These are phyloP conservation scores for Papiliotrema fonsecae DNA, from an alignment of 1,284 basidiomycete species.

Conservation along the genomic window DNA sequence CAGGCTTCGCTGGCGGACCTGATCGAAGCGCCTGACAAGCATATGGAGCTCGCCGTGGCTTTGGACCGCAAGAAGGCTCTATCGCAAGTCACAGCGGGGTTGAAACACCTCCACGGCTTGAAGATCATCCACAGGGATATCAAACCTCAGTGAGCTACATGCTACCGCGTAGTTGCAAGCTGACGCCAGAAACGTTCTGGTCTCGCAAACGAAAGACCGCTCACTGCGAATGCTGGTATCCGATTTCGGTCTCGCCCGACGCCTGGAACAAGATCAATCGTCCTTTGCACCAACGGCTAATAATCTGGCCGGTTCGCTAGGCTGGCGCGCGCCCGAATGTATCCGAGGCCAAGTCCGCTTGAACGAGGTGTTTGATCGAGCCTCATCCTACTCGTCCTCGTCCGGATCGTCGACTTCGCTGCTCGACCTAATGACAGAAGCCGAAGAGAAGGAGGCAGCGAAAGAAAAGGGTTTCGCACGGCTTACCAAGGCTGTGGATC, in stretches of 20 bases:
- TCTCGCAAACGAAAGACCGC: conserved; percentile 66
- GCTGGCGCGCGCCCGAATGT: conserved; percentile 93
- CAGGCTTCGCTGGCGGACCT: conserved; percentile 91
- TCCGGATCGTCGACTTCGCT: conserved; percentile 24
- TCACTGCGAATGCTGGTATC: conserved; percentile 83
- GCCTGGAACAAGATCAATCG: conserved; percentile 86
- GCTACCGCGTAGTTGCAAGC: background rate
- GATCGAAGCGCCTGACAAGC: conserved; percentile 68
- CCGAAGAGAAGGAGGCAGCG: conserved; percentile 14
- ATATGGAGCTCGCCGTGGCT: conserved; percentile 61
- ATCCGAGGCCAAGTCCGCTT: conserved; percentile 83
- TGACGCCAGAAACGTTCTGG: conserved; percentile 68
- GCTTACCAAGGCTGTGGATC: conserved; percentile 87
- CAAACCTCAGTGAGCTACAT: conserved; percentile 67
- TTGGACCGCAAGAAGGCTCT: conserved; percentile 87
- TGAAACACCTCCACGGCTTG: conserved; percentile 86
- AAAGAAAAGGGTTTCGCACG: conserved; percentile 50
- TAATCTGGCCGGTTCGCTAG: conserved; percentile 73
- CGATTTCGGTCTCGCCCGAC: conserved; percentile 90
- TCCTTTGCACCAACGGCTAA: conserved; percentile 79
- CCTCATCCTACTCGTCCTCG: conserved; percentile 51
- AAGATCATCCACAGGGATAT: conserved; percentile 98
- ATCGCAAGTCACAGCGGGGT: conserved; percentile 77
- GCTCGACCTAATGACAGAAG: conserved; percentile 11
- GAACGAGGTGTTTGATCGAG: conserved; percentile 65